phyloP scores from a whole-genome alignment of 2,329 filamentous ascomycete species.

The Xylariaceae sp. region DNA sequence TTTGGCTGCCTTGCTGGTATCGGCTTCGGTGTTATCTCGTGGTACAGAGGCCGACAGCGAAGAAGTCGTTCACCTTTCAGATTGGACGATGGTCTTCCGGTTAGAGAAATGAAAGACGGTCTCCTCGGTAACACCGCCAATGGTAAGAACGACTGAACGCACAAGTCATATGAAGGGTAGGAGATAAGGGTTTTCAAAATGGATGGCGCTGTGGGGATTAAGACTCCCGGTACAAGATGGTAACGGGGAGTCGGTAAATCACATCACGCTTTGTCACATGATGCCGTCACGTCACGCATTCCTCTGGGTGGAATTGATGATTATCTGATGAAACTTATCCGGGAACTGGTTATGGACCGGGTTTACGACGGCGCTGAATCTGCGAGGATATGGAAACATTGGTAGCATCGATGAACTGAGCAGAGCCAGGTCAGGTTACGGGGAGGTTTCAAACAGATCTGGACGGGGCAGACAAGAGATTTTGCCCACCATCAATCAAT shows the following conservation, averaged over 20 bases:
- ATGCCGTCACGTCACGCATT: conserved; percentile 19
- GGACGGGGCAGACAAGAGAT: neutral
- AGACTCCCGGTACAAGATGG: conserved; percentile 19
- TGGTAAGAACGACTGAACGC: conserved; percentile 47
- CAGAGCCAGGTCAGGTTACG: neutral
- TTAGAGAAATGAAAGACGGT: conserved; percentile 57
- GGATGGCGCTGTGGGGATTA: conserved; percentile 14
- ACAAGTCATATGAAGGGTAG: conserved; percentile 5
- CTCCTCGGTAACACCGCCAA: conserved; percentile 50
- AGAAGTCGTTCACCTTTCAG: conserved; percentile 55
- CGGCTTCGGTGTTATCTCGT: conserved; percentile 47
- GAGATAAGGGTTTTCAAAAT: conserved; percentile 8
- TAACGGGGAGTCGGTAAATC: conserved; percentile 30
- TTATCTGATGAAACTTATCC: conserved; percentile 6
- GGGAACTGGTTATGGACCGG: conserved; percentile 18
- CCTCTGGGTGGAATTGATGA: conserved; percentile 10
- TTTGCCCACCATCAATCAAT: neutral
- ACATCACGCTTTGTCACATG: conserved; percentile 23
- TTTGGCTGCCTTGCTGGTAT: conserved; percentile 54
- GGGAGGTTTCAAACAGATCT: neutral
- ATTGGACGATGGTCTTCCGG: conserved; percentile 51
- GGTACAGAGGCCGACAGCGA: conserved; percentile 51
- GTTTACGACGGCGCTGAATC: conserved; percentile 12
- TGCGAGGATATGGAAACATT: neutral
- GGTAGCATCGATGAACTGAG: neutral